Evolutionary conservation across 176 grass and related monocot species (phyloP).

Genomic region (Stipa capillata): DNA sequence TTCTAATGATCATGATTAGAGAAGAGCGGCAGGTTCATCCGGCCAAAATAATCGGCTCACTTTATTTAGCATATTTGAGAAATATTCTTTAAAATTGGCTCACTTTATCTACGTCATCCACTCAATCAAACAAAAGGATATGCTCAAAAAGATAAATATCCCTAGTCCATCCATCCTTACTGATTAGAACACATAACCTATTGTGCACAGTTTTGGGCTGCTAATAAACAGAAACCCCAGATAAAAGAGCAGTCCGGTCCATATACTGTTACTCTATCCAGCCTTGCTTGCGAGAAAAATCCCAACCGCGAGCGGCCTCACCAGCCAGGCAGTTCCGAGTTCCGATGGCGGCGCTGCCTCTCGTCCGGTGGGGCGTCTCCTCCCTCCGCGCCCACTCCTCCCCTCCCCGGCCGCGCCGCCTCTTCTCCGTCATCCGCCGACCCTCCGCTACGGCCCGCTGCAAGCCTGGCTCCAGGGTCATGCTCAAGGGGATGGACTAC

Average conservation of each 20-base stretch:
- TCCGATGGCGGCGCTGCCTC: constrained; percentile 50
- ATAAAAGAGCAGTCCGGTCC: background rate
- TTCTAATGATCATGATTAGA: too few relatives aligned
- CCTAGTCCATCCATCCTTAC: too few relatives aligned
- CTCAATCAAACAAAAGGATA: too few relatives aligned
- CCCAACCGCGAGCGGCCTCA: background rate
- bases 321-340: background rate
- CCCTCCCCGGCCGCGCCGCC: background rate
- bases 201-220: too few relatives aligned
- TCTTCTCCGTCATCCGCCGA: constrained; percentile 37
- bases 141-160: too few relatives aligned
- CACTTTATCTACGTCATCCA: too few relatives aligned
- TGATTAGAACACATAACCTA: too few relatives aligned
- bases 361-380: constrained; percentile 59
- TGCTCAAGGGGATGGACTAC: constrained; percentile 90
- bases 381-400: constrained; percentile 21
- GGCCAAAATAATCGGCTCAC: too few relatives aligned
- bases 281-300: background rate
- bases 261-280: background rate
- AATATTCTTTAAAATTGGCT: too few relatives aligned
- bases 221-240: too few relatives aligned
- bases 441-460: background rate
- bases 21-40: too few relatives aligned
- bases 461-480: constrained; percentile 40
- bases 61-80: too few relatives aligned